A percentile compares a stretch with the other conserved stretches of the same genome.
These are phyloP conservation scores for Oryza punctata DNA, from an alignment of 176 grass and related monocot genomes.

Conservation along the genomic window DNA sequence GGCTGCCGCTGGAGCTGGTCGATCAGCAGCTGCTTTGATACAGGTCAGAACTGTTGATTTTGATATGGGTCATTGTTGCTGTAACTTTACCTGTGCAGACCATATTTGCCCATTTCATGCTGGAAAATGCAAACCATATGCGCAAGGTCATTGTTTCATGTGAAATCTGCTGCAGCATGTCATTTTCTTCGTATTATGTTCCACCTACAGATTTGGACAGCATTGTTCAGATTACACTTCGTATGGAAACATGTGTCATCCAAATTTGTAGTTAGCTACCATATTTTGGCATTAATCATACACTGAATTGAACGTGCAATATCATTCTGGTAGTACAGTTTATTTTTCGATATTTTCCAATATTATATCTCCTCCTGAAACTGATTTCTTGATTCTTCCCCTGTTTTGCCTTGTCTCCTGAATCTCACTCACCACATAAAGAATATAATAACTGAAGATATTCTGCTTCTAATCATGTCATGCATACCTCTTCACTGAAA, in stretches of 20 bases:
- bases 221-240: not conserved
- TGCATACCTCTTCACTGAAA: not conserved
- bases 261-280: not conserved
- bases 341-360: not conserved
- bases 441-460: not conserved
- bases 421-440: not conserved
- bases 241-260: not conserved
- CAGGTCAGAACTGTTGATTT: constrained; percentile 51
- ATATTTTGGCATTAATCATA: not conserved
- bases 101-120: not conserved
- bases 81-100: not conserved
- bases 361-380: not conserved
- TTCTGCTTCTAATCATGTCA: not conserved
- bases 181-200: not conserved
- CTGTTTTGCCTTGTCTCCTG: not conserved
- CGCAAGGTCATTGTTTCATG: not conserved
- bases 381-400: not conserved
- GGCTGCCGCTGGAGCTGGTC: constrained; percentile 72
- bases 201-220: not conserved
- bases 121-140: not conserved
- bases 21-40: constrained; percentile 88
- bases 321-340: not conserved
- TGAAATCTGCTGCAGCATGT: not conserved
- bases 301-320: constrained; percentile 4
- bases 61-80: not conserved